phyloP scores from a whole-genome alignment of 2,329 filamentous ascomycete species.

The Pestalotiopsis sp. region DNA sequence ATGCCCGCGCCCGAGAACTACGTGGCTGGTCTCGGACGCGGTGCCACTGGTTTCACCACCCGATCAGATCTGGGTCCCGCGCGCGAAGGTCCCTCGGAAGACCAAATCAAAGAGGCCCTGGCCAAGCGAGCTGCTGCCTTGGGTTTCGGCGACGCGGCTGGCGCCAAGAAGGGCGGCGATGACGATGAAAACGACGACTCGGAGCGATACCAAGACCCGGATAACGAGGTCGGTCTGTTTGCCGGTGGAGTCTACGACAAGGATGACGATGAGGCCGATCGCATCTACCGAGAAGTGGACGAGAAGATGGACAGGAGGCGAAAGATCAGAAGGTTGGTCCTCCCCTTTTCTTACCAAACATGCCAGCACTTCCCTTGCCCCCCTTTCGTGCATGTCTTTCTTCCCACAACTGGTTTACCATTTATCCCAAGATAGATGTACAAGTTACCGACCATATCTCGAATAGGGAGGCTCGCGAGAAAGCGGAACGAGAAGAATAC shows the following conservation, averaged over 20 bases:
- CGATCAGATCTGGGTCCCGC: conserved; percentile 95
- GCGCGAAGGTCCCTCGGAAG: conserved; percentile 91
- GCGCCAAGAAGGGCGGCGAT: conserved; percentile 70
- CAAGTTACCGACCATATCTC: conserved; percentile 75
- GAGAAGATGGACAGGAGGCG: conserved; percentile 94
- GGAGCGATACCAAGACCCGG: conserved; percentile 89
- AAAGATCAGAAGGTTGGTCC: conserved; percentile 82
- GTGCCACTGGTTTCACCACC: conserved; percentile 97
- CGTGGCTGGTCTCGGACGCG: conserved; percentile 94
- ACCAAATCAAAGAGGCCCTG: conserved; percentile 97
- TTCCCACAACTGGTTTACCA: conserved; percentile 65
- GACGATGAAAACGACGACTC: conserved; percentile 72
- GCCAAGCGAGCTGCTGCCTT: conserved; percentile 90
- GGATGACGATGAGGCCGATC: conserved; percentile 96
- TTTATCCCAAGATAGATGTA: conserved; percentile 64
- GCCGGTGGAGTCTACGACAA: conserved; percentile 95
- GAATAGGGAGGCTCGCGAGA: conserved; percentile 90
- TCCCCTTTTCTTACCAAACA: conserved; percentile 23
- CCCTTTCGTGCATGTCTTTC: background rate
- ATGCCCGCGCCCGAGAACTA: conserved; percentile 87
- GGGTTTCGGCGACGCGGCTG: conserved; percentile 61
- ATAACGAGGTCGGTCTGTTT: conserved; percentile 95
- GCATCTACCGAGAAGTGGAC: conserved; percentile 93
- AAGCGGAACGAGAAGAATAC: conserved; percentile 90
- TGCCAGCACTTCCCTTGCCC: background rate